A percentile compares a stretch with the other conserved stretches of the same genome.
phyloP scores from a whole-genome alignment of 1,284 basidiomycete genomes.

The Leccinum pachyderme region DNA sequence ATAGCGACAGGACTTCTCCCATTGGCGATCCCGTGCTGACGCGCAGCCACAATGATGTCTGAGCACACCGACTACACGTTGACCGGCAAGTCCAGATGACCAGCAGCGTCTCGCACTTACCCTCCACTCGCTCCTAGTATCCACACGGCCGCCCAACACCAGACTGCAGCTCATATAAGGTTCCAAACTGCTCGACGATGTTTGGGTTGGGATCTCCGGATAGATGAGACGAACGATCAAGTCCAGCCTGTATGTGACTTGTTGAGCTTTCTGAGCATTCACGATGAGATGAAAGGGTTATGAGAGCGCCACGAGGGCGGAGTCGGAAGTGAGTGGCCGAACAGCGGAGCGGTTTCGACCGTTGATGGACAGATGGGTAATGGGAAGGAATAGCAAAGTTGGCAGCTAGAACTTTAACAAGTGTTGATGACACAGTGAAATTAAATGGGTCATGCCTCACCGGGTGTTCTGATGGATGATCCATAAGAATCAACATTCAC shows the following conservation, averaged over 20 bases:
- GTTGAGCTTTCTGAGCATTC: slow-evolving; percentile 44
- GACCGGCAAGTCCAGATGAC: slow-evolving; percentile 87
- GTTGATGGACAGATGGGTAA: too few relatives aligned
- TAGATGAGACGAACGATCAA: slow-evolving; percentile 90
- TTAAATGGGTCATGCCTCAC: too few relatives aligned
- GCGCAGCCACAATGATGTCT: slow-evolving; percentile 81
- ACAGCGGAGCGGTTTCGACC: slow-evolving; percentile 10
- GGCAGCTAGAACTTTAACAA: slow-evolving; percentile 22
- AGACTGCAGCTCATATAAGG: slow-evolving; percentile 94
- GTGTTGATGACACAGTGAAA: slow-evolving; percentile 1
- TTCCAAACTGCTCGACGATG: slow-evolving; percentile 97
- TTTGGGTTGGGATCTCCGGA: slow-evolving; percentile 88
- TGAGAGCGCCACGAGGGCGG: not conserved
- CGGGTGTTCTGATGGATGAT: too few relatives aligned
- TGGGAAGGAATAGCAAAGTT: too few relatives aligned
- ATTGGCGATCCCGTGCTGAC: slow-evolving; percentile 85
- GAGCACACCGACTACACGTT: slow-evolving; percentile 81
- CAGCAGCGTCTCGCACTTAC: slow-evolving; percentile 84
- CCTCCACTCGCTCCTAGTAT: slow-evolving; percentile 97
- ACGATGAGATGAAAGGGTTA: too few relatives aligned
- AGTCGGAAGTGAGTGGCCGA: slow-evolving; percentile 20
- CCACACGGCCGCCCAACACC: slow-evolving; percentile 94
- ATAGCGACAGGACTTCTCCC: slow-evolving; percentile 95
- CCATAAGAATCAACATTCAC: too few relatives aligned
- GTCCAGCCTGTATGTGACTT: slow-evolving; percentile 72